Percentiles rank a stretch among this genome's conserved stretches.
phyloP scores from a whole-genome alignment of 2,329 filamentous ascomycete species.

The Nemania sp. region DNA sequence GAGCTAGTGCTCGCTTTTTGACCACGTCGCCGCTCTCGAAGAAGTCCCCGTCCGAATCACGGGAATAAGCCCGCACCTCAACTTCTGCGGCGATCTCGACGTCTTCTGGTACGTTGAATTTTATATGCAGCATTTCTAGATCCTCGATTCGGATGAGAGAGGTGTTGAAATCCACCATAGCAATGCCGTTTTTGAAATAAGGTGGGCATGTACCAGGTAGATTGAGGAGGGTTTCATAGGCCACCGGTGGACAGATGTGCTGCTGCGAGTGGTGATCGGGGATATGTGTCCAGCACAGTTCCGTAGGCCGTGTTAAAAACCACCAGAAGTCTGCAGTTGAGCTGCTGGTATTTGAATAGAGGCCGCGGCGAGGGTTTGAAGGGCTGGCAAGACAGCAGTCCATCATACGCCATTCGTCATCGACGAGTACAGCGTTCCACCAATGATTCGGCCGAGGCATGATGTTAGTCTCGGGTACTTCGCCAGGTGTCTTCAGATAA shows the following conservation, averaged over 20 bases:
- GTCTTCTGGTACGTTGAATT: slow-evolving; percentile 84
- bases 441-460: slow-evolving; percentile 92
- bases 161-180: slow-evolving; percentile 89
- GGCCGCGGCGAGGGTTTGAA: slow-evolving; percentile 77
- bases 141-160: slow-evolving; percentile 84
- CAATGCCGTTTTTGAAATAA: slow-evolving; percentile 80
- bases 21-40: slow-evolving; percentile 91
- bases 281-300: slow-evolving; percentile 95
- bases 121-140: slow-evolving; percentile 88
- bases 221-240: slow-evolving; percentile 82
- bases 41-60: slow-evolving; percentile 85
- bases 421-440: slow-evolving; percentile 94
- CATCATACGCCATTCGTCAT: slow-evolving; percentile 95
- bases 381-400: slow-evolving; percentile 91
- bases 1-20: slow-evolving; percentile 83
- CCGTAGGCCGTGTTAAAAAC: slow-evolving; percentile 85
- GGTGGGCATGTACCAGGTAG: slow-evolving; percentile 84
- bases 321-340: slow-evolving; percentile 84
- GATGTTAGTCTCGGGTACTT: slow-evolving; percentile 76
- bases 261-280: slow-evolving; percentile 86
- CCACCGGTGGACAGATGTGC: slow-evolving; percentile 86
- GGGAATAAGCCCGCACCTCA: slow-evolving; percentile 77
- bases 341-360: slow-evolving; percentile 74
- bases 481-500: slow-evolving; percentile 88
- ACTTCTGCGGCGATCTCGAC: slow-evolving; percentile 92